Evolutionary conservation across 2,329 filamentous ascomycete species (phyloP), one percentile per base, ranked within the genome.

Genomic region (Chrysoporthe cubensis): DNA sequence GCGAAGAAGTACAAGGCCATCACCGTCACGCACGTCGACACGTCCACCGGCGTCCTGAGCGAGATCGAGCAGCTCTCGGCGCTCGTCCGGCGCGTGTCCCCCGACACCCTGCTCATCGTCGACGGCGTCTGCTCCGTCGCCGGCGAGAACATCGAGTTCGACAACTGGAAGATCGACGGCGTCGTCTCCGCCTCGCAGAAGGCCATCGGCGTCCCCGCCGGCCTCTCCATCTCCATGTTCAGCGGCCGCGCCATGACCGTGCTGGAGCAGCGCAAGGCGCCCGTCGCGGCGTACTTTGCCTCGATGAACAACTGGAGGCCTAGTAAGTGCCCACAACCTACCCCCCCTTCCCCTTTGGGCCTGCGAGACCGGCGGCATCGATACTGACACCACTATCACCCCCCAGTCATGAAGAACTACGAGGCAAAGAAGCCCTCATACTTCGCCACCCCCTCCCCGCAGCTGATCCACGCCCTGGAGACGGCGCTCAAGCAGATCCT

Each of bases 121-220:
- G 96, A 99, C 77, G 96, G 95, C 71, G 96, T 99, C 62, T 99
- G 96, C 88, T 97, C 93, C 79, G 94, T 99, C 65, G 96, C 94
- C 59, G 94, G 90, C 74, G 96, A 99, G 81, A 94, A 98, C 82
- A 95, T 99, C 74, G 90, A 90, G 57, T 99, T 99, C 78, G 96
- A 99, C 78, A 91, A 92, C 65, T 98, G 95, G 96, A 90, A 91
- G 71, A 83, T 99, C 61, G 96, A 99, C 79, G 93, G 90, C 73
- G 95, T 97, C 56, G 85, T 99, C 68, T 99, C 96, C 1, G 96
- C 96, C 69, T 94, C 92, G 70, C 96, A 99, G 78, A 99, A 99
- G 85, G 96, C 93, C 72, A 97, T 99, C 75, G 96, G 96, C 67
- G 95, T 92, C 79, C 96, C 96, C 3, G 96, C 96, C 43, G 96